phyloP scores from a whole-genome alignment of 257 asterid genomes.

The Cordia subcordata region DNA sequence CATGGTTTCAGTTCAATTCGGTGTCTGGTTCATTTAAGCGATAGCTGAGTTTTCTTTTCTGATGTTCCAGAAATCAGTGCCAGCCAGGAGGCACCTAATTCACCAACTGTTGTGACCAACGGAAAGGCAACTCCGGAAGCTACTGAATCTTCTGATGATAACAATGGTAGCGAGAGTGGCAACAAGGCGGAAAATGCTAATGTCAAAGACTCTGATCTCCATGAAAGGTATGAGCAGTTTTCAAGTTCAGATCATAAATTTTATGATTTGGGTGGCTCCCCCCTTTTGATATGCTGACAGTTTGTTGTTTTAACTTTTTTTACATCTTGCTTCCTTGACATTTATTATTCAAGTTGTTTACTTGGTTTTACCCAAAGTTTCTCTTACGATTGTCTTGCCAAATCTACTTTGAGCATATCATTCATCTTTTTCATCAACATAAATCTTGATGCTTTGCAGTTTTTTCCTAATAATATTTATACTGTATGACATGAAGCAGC shows the following conservation, averaged over 20 bases:
- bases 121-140: conserved; percentile 34
- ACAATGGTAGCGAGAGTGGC: conserved; percentile 24
- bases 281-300: neutral
- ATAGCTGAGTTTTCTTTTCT: neutral
- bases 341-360: too few species aligned
- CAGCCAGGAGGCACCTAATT: conserved; percentile 25
- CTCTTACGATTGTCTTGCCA: neutral
- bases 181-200: conserved; percentile 31
- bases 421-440: too few species aligned
- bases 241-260: neutral
- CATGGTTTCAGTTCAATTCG: too few species aligned
- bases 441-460: too few species aligned
- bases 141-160: conserved; percentile 18
- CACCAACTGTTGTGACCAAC: conserved; percentile 15
- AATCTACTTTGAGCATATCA: neutral
- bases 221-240: conserved; percentile 42
- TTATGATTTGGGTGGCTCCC: neutral
- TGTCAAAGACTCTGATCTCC: conserved; percentile 33
- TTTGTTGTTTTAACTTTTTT: neutral
- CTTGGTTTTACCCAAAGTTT: neutral
- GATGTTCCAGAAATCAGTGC: conserved; percentile 31
- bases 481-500: conserved; percentile 34
- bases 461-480: conserved; percentile 11
- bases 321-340: neutral
- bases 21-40: neutral